A percentile compares a stretch with the other conserved stretches of the same genome.
Conservation (phyloP, 768 basidiomycete genomes). For the Rhodotorula babjevae region DNA sequence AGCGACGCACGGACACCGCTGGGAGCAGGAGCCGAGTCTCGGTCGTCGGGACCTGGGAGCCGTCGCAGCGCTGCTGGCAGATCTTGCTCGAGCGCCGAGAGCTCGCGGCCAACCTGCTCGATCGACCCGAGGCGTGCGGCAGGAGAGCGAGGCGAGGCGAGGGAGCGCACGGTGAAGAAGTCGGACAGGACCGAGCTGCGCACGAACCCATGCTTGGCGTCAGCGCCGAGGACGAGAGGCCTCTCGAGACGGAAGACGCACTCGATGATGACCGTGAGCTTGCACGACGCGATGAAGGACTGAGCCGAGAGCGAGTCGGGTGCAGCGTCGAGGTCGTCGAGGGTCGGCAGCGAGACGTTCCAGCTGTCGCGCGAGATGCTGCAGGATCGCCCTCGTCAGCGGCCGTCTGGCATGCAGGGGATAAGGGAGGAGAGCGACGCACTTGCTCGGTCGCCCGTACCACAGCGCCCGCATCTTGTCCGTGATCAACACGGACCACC, state of each 20-base stretch:
- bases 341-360: conserved; percentile 7
- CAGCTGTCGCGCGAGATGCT: conserved; percentile 7
- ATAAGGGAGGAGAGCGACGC: not conserved
- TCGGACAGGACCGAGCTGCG: not conserved
- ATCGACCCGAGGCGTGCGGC: not conserved
- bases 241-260: not conserved
- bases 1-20: not conserved
- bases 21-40: rapidly evolving
- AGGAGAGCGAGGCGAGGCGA: not conserved
- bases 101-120: not conserved
- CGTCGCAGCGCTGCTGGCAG: not conserved
- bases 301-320: conserved; percentile 5
- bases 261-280: conserved; percentile 30
- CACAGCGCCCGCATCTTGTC: conserved; percentile 22
- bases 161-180: conserved; percentile 7
- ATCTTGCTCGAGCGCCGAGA: not conserved
- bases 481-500: conserved; percentile 28
- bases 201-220: too few species aligned
- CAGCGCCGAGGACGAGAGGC: too few species aligned
- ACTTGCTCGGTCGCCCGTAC: conserved; percentile 11
- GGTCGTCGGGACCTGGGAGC: not conserved
- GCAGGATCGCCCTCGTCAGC: not conserved
- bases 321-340: not conserved
- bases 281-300: conserved; percentile 28
- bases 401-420: too few species aligned